Evolutionary conservation across 495 filamentous ascomycete species (phyloP).

Genomic region (Penicillium taxi): DNA sequence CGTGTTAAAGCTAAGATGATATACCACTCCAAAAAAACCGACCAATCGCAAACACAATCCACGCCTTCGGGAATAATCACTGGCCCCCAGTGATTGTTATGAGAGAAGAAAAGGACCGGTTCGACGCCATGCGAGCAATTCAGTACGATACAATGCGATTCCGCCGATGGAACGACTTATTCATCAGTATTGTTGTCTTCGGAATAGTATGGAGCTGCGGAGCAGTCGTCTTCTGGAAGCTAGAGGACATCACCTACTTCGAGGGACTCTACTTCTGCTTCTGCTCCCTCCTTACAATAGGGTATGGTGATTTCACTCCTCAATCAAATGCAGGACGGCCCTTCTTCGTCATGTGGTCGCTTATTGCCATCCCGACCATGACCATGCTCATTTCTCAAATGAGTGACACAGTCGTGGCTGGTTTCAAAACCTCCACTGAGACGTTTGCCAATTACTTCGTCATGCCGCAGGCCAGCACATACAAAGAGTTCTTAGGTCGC

Average conservation of each 20-base stretch:
- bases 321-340: constrained; percentile 65
- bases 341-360: constrained; percentile 84
- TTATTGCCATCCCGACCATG: constrained; percentile 60
- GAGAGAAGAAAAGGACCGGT: constrained; percentile 57
- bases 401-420: constrained; percentile 52
- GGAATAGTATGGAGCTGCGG: constrained; percentile 71
- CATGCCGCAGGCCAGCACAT: constrained; percentile 46
- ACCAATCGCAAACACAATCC: constrained; percentile 21
- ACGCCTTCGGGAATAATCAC: constrained; percentile 10
- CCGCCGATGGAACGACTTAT: constrained; percentile 63
- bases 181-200: constrained; percentile 57
- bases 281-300: constrained; percentile 74
- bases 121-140: constrained; percentile 75
- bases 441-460: constrained; percentile 50
- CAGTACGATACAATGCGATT: constrained; percentile 54
- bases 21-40: constrained; percentile 7
- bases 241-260: constrained; percentile 62
- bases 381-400: constrained; percentile 57
- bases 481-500: constrained; percentile 32
- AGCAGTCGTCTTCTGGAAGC: constrained; percentile 62
- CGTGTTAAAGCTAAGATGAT: constrained; percentile 5
- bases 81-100: constrained; percentile 29
- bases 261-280: constrained; percentile 77
- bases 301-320: constrained; percentile 77
- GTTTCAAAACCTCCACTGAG: constrained; percentile 48